These are phyloP conservation scores for Blastobotrys indianensis DNA, from an alignment of 1,139 yeast species.

Conservation along the genomic window DNA sequence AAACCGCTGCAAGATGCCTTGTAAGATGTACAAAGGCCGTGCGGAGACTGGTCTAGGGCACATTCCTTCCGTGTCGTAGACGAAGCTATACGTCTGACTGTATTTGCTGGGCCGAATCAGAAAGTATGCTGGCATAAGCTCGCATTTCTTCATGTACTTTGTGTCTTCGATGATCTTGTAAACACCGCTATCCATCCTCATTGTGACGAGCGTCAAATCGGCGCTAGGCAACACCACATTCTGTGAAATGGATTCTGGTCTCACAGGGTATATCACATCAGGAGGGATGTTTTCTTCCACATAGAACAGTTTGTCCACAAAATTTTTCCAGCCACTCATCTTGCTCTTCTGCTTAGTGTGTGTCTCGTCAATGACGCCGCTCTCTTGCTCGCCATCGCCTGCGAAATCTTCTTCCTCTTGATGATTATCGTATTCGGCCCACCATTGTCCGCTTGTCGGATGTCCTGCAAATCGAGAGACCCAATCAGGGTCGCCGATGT, in stretches of 20 bases:
- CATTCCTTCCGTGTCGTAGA: slow-evolving; percentile 12
- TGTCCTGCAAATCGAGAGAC: no score
- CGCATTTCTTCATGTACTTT: slow-evolving; percentile 8
- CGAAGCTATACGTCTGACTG: slow-evolving; percentile 21
- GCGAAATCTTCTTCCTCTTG: no score
- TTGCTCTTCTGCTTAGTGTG: no score
- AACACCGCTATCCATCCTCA: slow-evolving; percentile 15
- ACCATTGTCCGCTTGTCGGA: no score
- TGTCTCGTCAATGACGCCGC: no score
- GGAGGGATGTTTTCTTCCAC: neutral
- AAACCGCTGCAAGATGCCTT: slow-evolving; percentile 15
- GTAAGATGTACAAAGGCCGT: slow-evolving; percentile 19
- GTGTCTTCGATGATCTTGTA: slow-evolving; percentile 21
- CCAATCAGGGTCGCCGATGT: no score
- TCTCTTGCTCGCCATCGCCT: no score
- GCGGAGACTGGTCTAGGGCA: neutral
- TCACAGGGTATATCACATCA: neutral
- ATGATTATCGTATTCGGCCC: no score
- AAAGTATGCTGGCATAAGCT: slow-evolving; percentile 16
- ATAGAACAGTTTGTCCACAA: neutral
- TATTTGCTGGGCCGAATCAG: slow-evolving; percentile 19
- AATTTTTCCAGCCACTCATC: neutral
- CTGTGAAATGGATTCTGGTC: neutral
- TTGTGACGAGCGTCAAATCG: slow-evolving; percentile 19
- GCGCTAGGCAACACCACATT: neutral